These are phyloP conservation scores for Thermochaetoides dissita DNA, from an alignment of 2,329 filamentous ascomycete species.

Conservation along the genomic window DNA sequence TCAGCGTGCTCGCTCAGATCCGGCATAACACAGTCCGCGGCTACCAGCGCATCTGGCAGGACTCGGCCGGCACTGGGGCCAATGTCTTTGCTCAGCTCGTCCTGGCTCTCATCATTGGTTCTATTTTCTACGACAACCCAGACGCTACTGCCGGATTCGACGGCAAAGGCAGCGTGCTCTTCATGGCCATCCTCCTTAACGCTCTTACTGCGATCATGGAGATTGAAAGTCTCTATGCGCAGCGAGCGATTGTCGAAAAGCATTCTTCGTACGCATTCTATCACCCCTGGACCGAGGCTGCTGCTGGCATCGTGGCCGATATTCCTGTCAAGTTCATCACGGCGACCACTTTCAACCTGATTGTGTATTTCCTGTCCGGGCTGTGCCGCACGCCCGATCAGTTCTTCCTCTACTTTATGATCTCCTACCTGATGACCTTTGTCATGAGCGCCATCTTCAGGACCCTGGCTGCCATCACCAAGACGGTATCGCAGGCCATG, in stretches of 20 bases:
- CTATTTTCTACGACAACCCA: slow-evolving; percentile 50
- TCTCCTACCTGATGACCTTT: slow-evolving; percentile 54
- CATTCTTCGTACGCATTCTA: slow-evolving; percentile 36
- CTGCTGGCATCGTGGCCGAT: slow-evolving; percentile 39
- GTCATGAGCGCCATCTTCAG: slow-evolving; percentile 67
- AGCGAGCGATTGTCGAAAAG: slow-evolving; percentile 35
- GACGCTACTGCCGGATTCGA: slow-evolving; percentile 40
- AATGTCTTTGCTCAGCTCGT: slow-evolving; percentile 45
- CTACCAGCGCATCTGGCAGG: slow-evolving; percentile 18
- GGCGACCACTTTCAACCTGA: slow-evolving; percentile 36
- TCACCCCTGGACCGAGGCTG: slow-evolving; percentile 37
- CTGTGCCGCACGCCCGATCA: slow-evolving; percentile 43
- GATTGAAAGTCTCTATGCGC: slow-evolving; percentile 22
- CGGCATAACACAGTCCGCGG: slow-evolving; percentile 8
- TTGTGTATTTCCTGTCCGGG: slow-evolving; percentile 43
- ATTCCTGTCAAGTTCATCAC: slow-evolving; percentile 44
- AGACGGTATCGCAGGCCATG: slow-evolving; percentile 48
- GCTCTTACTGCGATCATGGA: slow-evolving; percentile 16
- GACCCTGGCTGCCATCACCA: slow-evolving; percentile 56
- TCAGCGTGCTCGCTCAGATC: slow-evolving; percentile 12
- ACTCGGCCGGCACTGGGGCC: slow-evolving; percentile 19
- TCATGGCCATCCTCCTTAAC: slow-evolving; percentile 29
- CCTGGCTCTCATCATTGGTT: slow-evolving; percentile 51
- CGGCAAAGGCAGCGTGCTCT: slow-evolving; percentile 27
- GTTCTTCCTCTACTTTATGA: slow-evolving; percentile 66